These are phyloP conservation scores for Dioscorea cayenensis DNA, from an alignment of 116 monocot genomes.

Conservation along the genomic window DNA sequence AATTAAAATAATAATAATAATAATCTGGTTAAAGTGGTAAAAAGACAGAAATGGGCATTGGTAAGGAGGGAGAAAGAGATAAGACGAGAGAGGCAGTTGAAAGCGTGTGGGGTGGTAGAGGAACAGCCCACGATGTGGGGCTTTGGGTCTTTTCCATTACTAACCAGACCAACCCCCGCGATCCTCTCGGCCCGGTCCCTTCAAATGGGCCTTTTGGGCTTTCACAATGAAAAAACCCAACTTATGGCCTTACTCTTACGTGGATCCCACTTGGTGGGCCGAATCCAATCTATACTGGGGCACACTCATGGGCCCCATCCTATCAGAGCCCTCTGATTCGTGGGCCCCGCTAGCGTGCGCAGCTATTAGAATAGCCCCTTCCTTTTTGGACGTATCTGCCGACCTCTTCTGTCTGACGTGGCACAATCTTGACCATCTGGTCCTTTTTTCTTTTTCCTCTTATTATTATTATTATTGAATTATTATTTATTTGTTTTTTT, in stretches of 20 bases:
- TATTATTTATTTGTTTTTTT: too few relatives aligned
- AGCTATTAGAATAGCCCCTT: background rate
- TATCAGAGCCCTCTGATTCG: background rate
- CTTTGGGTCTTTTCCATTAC: too few relatives aligned
- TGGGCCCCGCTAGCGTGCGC: background rate
- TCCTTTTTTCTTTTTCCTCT: too few relatives aligned
- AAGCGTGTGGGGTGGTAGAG: background rate
- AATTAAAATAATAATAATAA: background rate
- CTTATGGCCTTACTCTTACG: too few relatives aligned
- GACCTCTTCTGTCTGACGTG: background rate
- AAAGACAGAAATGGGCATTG: background rate
- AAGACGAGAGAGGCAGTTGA: background rate
- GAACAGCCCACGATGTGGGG: slow-evolving; percentile 3
- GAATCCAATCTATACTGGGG: too few relatives aligned
- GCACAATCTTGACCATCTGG: too few relatives aligned
- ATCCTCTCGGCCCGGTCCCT: background rate
- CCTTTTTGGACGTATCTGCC: slow-evolving; percentile 4
- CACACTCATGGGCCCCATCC: background rate
- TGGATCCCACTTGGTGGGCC: too few relatives aligned
- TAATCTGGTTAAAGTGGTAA: background rate
- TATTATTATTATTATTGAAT: too few relatives aligned
- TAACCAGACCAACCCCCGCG: background rate
- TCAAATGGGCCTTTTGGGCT: background rate
- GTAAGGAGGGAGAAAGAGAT: background rate
- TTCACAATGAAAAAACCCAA: too few relatives aligned